Evolutionary conservation across 345 rosid genomes (phyloP).

Genomic region (Raphanus raphanistrum): DNA sequence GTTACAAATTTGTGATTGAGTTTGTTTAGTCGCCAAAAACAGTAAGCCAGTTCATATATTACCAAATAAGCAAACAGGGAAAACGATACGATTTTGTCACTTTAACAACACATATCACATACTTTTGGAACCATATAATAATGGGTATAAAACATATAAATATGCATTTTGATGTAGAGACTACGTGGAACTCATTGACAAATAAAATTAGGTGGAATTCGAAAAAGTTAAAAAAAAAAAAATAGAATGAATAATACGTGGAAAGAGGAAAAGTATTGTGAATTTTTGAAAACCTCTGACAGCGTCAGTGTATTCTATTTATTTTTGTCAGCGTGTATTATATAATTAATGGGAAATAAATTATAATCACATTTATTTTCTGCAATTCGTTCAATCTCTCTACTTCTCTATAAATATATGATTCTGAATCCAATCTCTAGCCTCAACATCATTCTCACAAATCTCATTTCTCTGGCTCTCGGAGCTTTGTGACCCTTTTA

Average conservation of each 20-base stretch:
- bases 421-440: not conserved
- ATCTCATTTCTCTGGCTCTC: constrained; percentile 17
- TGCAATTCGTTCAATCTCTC: constrained; percentile 3
- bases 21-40: not conserved
- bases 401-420: constrained; percentile 34
- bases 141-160: no score
- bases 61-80: not conserved
- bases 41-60: not conserved
- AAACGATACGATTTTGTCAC: not conserved
- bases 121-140: not conserved
- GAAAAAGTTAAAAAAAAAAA: not conserved
- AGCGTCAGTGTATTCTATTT: not conserved
- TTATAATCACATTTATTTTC: constrained; percentile 9
- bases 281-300: not conserved
- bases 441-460: constrained; percentile 20
- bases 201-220: constrained; percentile 7
- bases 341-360: not conserved
- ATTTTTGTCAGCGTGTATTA: no score
- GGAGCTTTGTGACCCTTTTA: not conserved
- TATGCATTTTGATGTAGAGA: not conserved
- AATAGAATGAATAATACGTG: not conserved
- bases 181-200: not conserved
- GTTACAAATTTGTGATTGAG: not conserved
- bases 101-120: not conserved
- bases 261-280: not conserved